Base-by-base conservation (phyloP, 2,329 filamentous ascomycete species). In the Tricladium varicosporioides region DNA sequence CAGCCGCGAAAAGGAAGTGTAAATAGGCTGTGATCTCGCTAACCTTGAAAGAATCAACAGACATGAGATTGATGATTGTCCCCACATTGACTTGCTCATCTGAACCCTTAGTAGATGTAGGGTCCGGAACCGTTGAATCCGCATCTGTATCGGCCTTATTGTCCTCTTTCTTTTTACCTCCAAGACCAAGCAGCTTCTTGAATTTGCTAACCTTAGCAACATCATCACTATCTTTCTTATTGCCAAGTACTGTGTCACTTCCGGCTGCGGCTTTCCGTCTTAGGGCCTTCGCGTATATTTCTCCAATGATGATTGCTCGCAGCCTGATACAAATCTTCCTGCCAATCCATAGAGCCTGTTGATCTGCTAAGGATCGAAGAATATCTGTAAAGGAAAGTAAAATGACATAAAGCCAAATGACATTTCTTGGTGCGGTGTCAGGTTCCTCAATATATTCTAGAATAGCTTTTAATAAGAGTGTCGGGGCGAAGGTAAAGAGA, bases 1-100 rank as follows among this genome's bases (percentile, higher is more conserved):
- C 92, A 60, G 89, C 87, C 0, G 92, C 93, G 78, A 93, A 89
- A n/a, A 99, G 78, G 73, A 96, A 99, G 74, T 99, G 94, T 32
- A 99, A 78, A 71, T 99, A 99, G 0, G 93, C 89, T 40, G 91
- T 94, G 58, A 96, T 87, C 71, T 99, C 94, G 60, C 91, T 89
- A 54, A 99, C 91, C 76, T 99, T 99, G 84, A 97, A 97, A 48
- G 93, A 97, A 77, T 99, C 95, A 43, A 99, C 95, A 10, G 94
- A 95, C 94, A 99, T 99, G 63, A 99, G 79, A 73, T 97, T 99
- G 77, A 99, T 99, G 68, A 99, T 97, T n/a, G 94, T 96, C 61
- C 95, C 94, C 51, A 95, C 81, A 60, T 94, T 97, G 42, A 92
- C 93, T 75, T 96, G 91, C 57, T 88, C 82, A 60, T 91, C 87